Base-by-base conservation (phyloP, 1,284 basidiomycete genomes). In the Ceratobasidium sp. region DNA sequence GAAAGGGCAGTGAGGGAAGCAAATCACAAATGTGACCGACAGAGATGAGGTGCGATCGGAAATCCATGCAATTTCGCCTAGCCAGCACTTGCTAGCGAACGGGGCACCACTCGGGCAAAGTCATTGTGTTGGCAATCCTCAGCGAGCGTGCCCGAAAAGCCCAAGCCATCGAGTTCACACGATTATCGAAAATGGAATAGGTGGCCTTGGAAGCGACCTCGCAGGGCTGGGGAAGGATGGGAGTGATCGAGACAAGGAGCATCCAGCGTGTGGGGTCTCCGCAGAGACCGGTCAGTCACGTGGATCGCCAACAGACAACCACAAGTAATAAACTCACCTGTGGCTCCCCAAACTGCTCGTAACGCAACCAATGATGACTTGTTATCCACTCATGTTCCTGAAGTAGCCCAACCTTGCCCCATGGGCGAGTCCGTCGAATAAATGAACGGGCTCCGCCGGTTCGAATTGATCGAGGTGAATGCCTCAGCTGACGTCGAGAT, bases 211-310 rank as follows among this genome's bases (percentile, higher is more conserved):
- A 29, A 40, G 42, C 25, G 43, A 50, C n/a, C n/a, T 31, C 47
- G 57, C 5, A 60, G n/a, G n/a, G n/a, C n/a, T n/a, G 15, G 38
- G 38, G 52, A 50, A 56, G 65, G 52, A 15, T 22, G 40, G 12
- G 57, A 54, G 32, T 56, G 65, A 68, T 68, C 53, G 65, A 55
- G 25, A 56, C 10, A 47, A 45, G 55, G 55, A 40, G 29, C 52
- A 45, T 47, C 34, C 47, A 40, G 25, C 43, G 57, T 49, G 57
- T 47, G 57, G 57, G 32, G 43, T 20, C 43, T 15, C 60, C 45
- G 25, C 35, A 35, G 38, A 13, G 31, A 40, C 65, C 53, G 31
- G 22, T 3, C 32, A 6, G 29, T 47, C 53, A 68, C 53, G 53
- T 55, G 52, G 34, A 5, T 12, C 8, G 20, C 10, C 8, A 25